phyloP scores from a whole-genome alignment of 139 green algal genomes.

The Gonium pectorale region DNA sequence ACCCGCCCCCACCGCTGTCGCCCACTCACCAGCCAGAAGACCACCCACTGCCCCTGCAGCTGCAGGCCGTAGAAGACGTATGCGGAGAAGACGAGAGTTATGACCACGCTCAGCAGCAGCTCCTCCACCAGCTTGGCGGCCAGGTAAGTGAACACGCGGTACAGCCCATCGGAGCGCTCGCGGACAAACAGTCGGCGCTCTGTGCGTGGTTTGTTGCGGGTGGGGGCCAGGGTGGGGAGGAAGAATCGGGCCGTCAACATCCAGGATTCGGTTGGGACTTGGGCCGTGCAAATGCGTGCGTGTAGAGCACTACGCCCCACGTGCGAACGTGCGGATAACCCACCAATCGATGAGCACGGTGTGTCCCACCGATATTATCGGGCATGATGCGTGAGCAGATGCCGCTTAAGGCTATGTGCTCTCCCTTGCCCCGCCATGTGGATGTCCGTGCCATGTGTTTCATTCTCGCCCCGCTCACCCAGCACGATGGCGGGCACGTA shows the following conservation, averaged over 20 bases:
- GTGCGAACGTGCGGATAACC: too few species aligned
- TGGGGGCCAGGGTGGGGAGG: neutral
- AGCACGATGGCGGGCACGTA: conserved; percentile 86
- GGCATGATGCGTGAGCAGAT: too few species aligned
- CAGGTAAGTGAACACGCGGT: conserved; percentile 79
- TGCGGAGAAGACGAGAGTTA: conserved; percentile 29
- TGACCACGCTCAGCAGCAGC: conserved; percentile 44
- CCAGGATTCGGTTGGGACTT: too few species aligned
- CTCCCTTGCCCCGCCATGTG: too few species aligned
- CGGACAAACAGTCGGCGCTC: conserved; percentile 81
- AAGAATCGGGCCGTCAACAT: too few species aligned
- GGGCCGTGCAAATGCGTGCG: too few species aligned
- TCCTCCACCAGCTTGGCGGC: conserved; percentile 74
- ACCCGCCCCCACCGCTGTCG: neutral
- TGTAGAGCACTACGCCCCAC: too few species aligned
- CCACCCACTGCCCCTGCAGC: conserved; percentile 44
- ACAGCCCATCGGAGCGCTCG: conserved; percentile 82
- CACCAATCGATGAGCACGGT: too few species aligned
- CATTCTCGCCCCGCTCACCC: conserved; percentile 48
- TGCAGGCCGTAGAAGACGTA: conserved; percentile 48
- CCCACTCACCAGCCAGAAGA: conserved; percentile 56
- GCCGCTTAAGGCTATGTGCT: too few species aligned
- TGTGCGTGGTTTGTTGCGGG: conserved; percentile 34
- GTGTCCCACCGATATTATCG: too few species aligned
- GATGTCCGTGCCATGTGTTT: too few species aligned